Base-by-base conservation (phyloP, 163 green algal genomes). In the Prototheca cutis region DNA sequence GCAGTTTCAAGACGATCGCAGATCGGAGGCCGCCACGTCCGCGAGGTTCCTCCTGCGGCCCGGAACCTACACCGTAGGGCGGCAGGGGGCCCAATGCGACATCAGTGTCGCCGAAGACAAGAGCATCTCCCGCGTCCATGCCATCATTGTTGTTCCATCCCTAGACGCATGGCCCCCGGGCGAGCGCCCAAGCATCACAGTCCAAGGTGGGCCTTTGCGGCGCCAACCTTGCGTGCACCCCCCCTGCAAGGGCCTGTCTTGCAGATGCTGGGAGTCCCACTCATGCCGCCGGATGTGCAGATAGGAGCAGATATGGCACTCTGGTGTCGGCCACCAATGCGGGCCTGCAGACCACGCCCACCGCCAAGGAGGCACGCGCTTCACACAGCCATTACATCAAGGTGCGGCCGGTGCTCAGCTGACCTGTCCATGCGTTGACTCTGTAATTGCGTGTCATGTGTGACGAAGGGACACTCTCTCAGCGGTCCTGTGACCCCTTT, bases 11-110 rank as follows among this genome's bases (percentile, higher is more conserved):
- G 23, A 55, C 23, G 48, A 55, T 55, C 24, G 34, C n/a, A 10
- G 48, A 21, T 13, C 27, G 10, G 10, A 6, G 6, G 48, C 32
- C 4, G 23, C n/a, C 23, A 32, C 24, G 5, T n/a, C 6, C 7
- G 48, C 3, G 24, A 33, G 21, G 23, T 55, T 34, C 21, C 34
- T 28, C 48, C 27, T 55, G n/a, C 32, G 34, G 3, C 48, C 48
- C 10, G 48, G 48, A 6, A 55, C 48, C 48, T 55, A 55, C 23
- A 39, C n/a, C 7, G 48, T 55, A 6, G 48, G 48, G 18, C 48
- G 48, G 7, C 7, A 8, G n/a, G 48, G 24, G n/a, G 23, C 24
- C 21, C 24, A 34, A 10, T 55, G 25, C 25, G 48, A 55, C 48
- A 33, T 55, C 25, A 25, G 7, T 34, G 48, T 55, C 7, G 34